Evolutionary conservation across 1,284 basidiomycete genomes (phyloP).

Genomic region (Hemileia vastatrix): DNA sequence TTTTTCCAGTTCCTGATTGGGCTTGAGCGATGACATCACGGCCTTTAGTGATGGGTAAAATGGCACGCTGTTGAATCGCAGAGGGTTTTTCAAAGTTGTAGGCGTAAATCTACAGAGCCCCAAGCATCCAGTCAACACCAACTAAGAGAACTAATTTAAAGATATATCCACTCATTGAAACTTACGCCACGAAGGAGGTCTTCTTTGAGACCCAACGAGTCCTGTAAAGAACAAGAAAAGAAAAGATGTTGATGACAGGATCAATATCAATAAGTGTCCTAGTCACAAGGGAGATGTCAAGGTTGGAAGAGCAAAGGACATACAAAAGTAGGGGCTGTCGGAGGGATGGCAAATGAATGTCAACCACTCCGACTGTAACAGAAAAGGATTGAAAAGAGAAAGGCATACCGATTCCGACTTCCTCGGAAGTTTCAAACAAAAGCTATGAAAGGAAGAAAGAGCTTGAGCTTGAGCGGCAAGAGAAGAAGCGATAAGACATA

Average conservation of each 20-base stretch:
- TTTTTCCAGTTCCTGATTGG: constrained; percentile 38
- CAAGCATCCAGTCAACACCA: background rate
- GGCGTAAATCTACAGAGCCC: constrained; percentile 10
- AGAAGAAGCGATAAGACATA: background rate
- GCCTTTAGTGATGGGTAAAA: constrained; percentile 39
- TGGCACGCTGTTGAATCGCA: constrained; percentile 43
- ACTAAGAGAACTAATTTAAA: background rate
- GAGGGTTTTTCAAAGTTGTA: constrained; percentile 43
- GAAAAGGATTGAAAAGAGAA: background rate
- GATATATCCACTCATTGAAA: background rate
- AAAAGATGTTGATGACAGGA: background rate
- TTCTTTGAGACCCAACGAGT: constrained; percentile 71
- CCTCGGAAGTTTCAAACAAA: constrained; percentile 19
- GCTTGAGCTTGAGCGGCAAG: background rate
- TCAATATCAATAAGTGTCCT: background rate
- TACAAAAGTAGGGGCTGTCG: constrained; percentile 22
- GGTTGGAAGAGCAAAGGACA: background rate
- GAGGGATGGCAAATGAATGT: constrained; percentile 10
- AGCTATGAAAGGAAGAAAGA: background rate
- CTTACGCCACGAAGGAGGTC: constrained; percentile 71
- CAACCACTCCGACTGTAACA: constrained; percentile 9
- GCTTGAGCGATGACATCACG: constrained; percentile 40
- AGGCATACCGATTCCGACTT: constrained; percentile 20
- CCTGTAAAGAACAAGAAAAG: background rate
- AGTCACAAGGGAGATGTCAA: background rate